phyloP scores from a whole-genome alignment of 306 rosid genomes.

The Vicia faba region DNA sequence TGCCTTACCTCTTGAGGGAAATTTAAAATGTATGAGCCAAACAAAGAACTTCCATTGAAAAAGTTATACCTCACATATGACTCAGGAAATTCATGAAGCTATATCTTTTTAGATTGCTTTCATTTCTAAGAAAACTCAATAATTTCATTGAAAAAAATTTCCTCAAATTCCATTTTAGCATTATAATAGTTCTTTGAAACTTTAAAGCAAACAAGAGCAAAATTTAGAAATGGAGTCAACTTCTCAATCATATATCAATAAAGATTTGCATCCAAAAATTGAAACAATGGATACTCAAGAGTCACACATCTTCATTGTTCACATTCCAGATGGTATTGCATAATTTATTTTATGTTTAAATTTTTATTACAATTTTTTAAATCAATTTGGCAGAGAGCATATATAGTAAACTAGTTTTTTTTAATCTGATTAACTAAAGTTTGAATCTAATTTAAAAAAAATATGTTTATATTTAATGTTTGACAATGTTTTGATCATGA shows the following conservation, averaged over 20 bases:
- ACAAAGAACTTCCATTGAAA: constrained; percentile 37
- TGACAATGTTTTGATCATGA: no score
- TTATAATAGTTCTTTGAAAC: not conserved
- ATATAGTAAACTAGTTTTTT: not conserved
- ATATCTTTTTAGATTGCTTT: constrained; percentile 39
- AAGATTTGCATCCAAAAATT: constrained; percentile 32
- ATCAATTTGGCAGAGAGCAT: not conserved
- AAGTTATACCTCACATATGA: constrained; percentile 44
- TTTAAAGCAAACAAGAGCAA: not conserved
- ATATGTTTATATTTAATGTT: no score
- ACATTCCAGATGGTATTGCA: constrained; percentile 39
- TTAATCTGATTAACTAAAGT: not conserved
- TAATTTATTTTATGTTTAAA: not conserved
- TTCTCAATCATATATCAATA: not conserved
- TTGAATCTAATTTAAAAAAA: no score
- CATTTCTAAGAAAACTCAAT: constrained; percentile 36
- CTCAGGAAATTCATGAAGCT: constrained; percentile 14
- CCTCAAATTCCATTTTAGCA: not conserved
- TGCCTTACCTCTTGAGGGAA: constrained; percentile 26
- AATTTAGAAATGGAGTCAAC: constrained; percentile 24
- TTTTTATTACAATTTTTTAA: not conserved
- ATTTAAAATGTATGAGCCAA: constrained; percentile 40
- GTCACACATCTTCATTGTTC: constrained; percentile 35
- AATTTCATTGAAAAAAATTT: constrained; percentile 4
- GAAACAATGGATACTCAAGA: constrained; percentile 30